phyloP scores from a whole-genome alignment of 331 rosid species.

The Quercus phellos region DNA sequence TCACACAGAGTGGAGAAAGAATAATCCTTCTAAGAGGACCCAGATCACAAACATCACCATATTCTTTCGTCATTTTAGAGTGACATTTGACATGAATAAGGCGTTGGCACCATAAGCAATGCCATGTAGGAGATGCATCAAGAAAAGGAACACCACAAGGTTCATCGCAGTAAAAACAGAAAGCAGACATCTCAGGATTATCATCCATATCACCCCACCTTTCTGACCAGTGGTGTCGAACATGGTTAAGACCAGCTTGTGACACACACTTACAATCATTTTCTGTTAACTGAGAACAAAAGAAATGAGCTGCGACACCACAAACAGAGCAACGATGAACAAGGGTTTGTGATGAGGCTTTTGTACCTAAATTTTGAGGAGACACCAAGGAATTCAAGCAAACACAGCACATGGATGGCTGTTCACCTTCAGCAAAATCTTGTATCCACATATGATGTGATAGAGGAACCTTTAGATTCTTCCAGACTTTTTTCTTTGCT shows the following conservation, averaged over 20 bases:
- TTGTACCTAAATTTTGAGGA: conserved; percentile 53
- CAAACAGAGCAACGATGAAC: conserved; percentile 79
- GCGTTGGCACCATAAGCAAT: conserved; percentile 77
- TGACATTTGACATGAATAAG: conserved; percentile 81
- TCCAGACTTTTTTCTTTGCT: conserved; percentile 70
- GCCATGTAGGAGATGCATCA: conserved; percentile 80
- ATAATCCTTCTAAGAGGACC: conserved; percentile 55
- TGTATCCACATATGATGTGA: conserved; percentile 65
- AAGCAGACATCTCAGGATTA: conserved; percentile 51
- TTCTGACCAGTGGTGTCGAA: conserved; percentile 81
- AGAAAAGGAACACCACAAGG: conserved; percentile 77
- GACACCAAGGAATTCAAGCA: conserved; percentile 65
- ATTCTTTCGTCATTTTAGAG: conserved; percentile 50
- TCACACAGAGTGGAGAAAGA: conserved; percentile 59
- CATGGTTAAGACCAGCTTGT: conserved; percentile 59
- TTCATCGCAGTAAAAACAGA: conserved; percentile 67
- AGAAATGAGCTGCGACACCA: conserved; percentile 76
- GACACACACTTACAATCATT: conserved; percentile 78
- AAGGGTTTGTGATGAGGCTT: conserved; percentile 39
- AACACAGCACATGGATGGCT: conserved; percentile 68
- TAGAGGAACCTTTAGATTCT: conserved; percentile 53
- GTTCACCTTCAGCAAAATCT: conserved; percentile 56
- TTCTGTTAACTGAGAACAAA: conserved; percentile 54
- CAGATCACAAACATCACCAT: conserved; percentile 65
- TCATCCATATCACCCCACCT: conserved; percentile 69